Evolutionary conservation across 495 filamentous ascomycete genomes (phyloP).

Genomic region (Ramalina intermedia): DNA sequence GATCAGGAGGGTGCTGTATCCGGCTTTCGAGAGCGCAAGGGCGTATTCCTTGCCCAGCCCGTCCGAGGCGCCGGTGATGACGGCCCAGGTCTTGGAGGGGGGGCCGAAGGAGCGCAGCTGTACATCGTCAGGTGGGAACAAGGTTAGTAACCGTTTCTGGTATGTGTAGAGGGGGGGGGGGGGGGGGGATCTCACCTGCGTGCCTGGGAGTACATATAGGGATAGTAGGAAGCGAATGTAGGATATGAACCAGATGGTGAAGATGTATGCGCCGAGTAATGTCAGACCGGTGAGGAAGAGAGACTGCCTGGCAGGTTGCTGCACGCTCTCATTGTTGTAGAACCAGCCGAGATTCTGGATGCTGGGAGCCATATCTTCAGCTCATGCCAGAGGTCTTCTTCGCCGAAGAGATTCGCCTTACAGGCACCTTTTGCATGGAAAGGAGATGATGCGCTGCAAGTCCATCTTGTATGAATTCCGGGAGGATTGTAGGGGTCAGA

Average conservation of each 20-base stretch:
- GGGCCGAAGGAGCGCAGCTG: conserved; percentile 84
- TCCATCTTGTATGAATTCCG: no score
- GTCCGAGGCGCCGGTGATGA: conserved; percentile 92
- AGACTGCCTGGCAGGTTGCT: background rate
- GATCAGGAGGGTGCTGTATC: conserved; percentile 85
- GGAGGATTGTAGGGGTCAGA: no score
- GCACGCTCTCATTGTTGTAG: background rate
- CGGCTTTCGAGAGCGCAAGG: conserved; percentile 72
- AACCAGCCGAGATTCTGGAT: conserved; percentile 7
- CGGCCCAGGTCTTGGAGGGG: conserved; percentile 74
- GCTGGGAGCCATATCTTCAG: conserved; percentile 2
- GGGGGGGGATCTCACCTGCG: conserved; percentile 29
- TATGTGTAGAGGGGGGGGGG: background rate
- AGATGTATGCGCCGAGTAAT: background rate
- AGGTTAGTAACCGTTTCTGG: background rate
- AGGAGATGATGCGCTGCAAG: no score
- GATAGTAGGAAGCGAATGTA: conserved; percentile 53
- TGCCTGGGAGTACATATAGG: conserved; percentile 62
- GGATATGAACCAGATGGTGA: conserved; percentile 41
- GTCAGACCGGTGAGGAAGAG: conserved; percentile 1
- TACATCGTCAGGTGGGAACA: background rate
- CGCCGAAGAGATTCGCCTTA: no score
- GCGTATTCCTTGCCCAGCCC: conserved; percentile 96
- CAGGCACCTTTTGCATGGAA: no score
- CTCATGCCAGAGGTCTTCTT: no score